Conservation (phyloP, 1,284 basidiomycete genomes). For the Heliocybe sulcata region DNA sequence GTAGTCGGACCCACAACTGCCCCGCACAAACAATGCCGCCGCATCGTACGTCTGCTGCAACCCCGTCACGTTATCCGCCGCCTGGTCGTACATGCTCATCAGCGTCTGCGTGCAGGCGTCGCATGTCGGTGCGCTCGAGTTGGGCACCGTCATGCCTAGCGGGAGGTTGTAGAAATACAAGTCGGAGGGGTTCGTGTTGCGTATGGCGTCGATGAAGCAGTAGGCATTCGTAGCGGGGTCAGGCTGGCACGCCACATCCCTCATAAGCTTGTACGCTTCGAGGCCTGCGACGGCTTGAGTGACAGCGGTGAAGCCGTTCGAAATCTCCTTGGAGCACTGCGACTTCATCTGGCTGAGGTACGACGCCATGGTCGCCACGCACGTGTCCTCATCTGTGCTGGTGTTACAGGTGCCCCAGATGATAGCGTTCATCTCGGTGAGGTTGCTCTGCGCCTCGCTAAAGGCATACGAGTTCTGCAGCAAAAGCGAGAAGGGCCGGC, state of each 20-base stretch:
- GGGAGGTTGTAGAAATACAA: constrained; percentile 62
- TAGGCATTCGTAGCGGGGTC: constrained; percentile 52
- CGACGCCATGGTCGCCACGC: constrained; percentile 54
- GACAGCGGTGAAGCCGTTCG: neutral
- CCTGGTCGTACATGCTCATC: constrained; percentile 40
- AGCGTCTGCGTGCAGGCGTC: constrained; percentile 49
- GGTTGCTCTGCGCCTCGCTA: constrained; percentile 51
- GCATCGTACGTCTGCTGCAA: neutral
- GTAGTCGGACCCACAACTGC: neutral
- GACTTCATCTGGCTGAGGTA: constrained; percentile 26
- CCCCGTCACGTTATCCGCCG: constrained; percentile 9
- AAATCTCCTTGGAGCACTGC: neutral
- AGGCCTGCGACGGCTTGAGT: constrained; percentile 32
- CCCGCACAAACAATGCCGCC: neutral
- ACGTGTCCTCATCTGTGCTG: constrained; percentile 35
- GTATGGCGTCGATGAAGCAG: constrained; percentile 62
- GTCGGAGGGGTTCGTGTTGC: constrained; percentile 45
- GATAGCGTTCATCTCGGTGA: constrained; percentile 56
- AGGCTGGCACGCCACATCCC: constrained; percentile 44
- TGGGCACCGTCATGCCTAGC: constrained; percentile 43
- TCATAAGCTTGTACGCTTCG: constrained; percentile 50
- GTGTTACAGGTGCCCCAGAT: constrained; percentile 78
- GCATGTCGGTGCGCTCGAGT: constrained; percentile 41
- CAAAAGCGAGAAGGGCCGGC: constrained; percentile 72
- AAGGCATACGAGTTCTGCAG: constrained; percentile 52